Evolutionary conservation across 208 protist species (phyloP), one percentile per base, ranked within the genome.

Genomic region (Leishmania braziliensis): DNA sequence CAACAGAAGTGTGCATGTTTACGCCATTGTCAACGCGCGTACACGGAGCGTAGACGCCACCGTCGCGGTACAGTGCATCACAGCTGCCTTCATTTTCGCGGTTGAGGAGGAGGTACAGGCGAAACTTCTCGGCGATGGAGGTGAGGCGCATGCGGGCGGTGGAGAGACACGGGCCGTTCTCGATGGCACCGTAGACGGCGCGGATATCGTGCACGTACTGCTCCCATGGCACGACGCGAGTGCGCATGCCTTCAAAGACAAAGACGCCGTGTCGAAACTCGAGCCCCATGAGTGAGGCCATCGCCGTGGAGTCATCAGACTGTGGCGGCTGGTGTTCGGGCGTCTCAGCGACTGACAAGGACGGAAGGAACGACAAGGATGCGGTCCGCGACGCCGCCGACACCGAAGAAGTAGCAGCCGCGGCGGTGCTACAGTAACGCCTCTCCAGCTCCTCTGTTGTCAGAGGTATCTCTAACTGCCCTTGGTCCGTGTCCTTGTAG

Each of bases 111-210:
- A 86, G 86, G 86, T 96, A 96, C 12, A 97, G 88, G 53, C 93
- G 88, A 62, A 95, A 96, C 78, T 97, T 97, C 71, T 96, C 87
- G 1, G 87, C 82, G 54, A 97, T 86, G 36, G 92, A 87, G 16
- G 88, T 95, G 16, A 97, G 86, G 43, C 95, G 92, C 62, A 86
- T 90, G 68, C 93, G 88, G 16, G 91, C 93, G 10, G 90, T 92
- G 62, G 92, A 95, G 65, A 97, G 90, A 82, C 95, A 97, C 14
- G 95, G 95, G 20, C 95, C 95, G 68, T 90, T 95, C 71, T 97
- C 95, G 73, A 97, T 95, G 48, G 87, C 91, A 20, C 77, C 83
- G 78, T 93, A 97, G 23, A 95, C 87, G 1, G 83, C 79, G 14
- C 84, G 77, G 16, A 97, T 87, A 75, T 96, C 90, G 36, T 82